Conservation (phyloP, 257 asterid genomes). For the Oldenlandia corymbosa region DNA sequence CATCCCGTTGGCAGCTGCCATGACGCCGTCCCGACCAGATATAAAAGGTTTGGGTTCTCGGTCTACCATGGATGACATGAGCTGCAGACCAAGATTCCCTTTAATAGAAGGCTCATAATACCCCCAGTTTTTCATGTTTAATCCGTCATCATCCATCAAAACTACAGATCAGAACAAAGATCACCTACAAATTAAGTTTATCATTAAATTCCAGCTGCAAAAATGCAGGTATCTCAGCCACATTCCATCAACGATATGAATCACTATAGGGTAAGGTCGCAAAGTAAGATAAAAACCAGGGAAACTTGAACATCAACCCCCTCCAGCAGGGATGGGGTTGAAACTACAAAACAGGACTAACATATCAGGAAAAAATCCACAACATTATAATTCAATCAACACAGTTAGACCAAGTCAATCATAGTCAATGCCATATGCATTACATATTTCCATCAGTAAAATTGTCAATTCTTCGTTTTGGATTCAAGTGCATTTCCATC, state of each 20-base stretch:
- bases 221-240: conserved; percentile 16
- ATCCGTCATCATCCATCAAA: conserved; percentile 71
- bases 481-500: neutral
- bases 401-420: neutral
- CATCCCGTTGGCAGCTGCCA: conserved; percentile 59
- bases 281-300: conserved; percentile 8
- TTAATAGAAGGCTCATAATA: conserved; percentile 73
- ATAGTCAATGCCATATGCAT: conserved; percentile 16
- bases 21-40: conserved; percentile 49
- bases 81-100: conserved; percentile 75
- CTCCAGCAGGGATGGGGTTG: neutral
- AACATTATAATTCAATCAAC: neutral
- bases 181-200: conserved; percentile 21
- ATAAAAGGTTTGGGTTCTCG: conserved; percentile 72
- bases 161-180: conserved; percentile 43
- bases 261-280: neutral
- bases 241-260: neutral
- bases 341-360: neutral
- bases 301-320: conserved; percentile 4
- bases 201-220: conserved; percentile 9
- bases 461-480: neutral
- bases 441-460: conserved; percentile 14
- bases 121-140: conserved; percentile 91
- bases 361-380: conserved; percentile 10
- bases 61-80: conserved; percentile 67